Conservation (phyloP, 2,329 filamentous ascomycete species). For the Diaporthe longicolla region DNA sequence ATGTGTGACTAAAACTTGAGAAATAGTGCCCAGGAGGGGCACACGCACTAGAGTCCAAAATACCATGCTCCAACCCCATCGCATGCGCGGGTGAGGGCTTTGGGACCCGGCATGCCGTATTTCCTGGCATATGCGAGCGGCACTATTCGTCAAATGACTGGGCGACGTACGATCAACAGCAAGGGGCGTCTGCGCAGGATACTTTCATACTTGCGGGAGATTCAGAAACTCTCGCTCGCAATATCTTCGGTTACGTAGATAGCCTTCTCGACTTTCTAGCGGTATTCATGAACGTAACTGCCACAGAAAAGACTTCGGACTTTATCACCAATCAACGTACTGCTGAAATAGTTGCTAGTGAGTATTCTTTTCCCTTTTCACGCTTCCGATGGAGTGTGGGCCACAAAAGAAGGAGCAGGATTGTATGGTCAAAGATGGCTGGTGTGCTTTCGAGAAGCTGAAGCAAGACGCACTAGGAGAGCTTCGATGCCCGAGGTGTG, state of each 20-base stretch:
- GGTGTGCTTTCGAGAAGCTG: background rate
- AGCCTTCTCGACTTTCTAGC: background rate
- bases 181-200: background rate
- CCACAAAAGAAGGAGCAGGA: background rate
- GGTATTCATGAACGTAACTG: background rate
- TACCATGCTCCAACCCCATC: constrained; percentile 20
- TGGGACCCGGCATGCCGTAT: background rate
- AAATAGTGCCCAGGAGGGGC: constrained; percentile 1
- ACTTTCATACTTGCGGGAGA: background rate
- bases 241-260: background rate
- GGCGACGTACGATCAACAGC: background rate
- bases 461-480: background rate
- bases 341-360: background rate
- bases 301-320: background rate
- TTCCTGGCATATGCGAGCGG: background rate
- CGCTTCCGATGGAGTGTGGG: background rate
- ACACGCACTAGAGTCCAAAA: background rate
- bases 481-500: background rate
- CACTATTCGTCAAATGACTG: background rate
- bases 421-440: background rate
- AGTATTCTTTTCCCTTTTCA: background rate
- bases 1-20: background rate
- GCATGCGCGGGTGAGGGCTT: background rate
- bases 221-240: background rate
- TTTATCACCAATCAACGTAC: background rate